Base-by-base conservation (phyloP, 768 basidiomycete genomes). In the Macrolepiota dolichaula region DNA sequence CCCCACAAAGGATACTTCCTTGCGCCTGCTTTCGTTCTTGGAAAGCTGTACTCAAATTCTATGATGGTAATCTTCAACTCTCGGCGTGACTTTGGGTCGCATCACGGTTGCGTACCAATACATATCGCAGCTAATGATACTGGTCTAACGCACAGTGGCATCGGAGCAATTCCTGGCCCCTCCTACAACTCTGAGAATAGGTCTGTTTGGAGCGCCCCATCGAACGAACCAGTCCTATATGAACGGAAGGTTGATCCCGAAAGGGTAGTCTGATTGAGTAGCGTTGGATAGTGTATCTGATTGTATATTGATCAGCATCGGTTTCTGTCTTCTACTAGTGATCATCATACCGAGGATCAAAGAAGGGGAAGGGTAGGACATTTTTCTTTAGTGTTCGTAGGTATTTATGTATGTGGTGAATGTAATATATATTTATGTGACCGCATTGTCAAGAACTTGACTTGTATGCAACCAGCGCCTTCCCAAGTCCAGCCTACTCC, bases 31-130 rank as follows among this genome's bases (percentile, higher is more conserved):
- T 59, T 64, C 40, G 63, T 66, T 44, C 53, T 68, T 1, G 65
- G 67, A 13, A 71, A 71, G 22, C 57, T 69, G 3, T 71, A 71
- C 40, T 67, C 66, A 4, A 71, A 69, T 37, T 54, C 52, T n/a
- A 54, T 54, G 52, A 54, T 54, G 52, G 52, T 54, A 11, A 54
- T 54, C 9, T 54, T 54, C 22, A 54, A 54, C 19, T 54, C 35
- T 22, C 37, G 52, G 17, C 19, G 37, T 9, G 52, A 54, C 22
- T 38, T 54, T n/a, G 35, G 52, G 13, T 35, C 22, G 1, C 13
- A 22, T 0, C 52, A 36, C 3, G 19, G 38, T 19, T 15, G 37
- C 4, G 12, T 36, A 6, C 3, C 52, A 10, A 38, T 54, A 17
- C 36, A 25, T 24, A n/a, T 54, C 0, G 10, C 51, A 6, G 17